These are phyloP conservation scores for Phellopilus nigrolimitatus DNA, from an alignment of 1,284 basidiomycete species.

Conservation along the genomic window DNA sequence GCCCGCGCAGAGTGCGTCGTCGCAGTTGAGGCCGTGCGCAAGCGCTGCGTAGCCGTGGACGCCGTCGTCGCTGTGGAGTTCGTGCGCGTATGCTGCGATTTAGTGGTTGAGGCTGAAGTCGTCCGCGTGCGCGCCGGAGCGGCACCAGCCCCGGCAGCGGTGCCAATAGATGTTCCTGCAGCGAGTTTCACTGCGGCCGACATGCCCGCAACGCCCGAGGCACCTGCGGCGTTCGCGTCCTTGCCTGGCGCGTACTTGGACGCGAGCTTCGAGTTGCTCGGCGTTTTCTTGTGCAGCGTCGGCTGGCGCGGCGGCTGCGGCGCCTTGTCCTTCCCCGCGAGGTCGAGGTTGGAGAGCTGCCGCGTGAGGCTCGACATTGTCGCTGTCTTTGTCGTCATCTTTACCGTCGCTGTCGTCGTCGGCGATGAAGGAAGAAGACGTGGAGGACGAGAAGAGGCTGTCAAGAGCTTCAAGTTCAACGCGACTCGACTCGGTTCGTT, in stretches of 20 bases:
- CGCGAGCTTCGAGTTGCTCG: constrained; percentile 16
- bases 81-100: constrained; percentile 1
- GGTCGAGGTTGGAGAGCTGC: constrained; percentile 18
- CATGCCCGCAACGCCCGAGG: not conserved
- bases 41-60: not conserved
- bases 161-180: no score
- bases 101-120: not conserved
- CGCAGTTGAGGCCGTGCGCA: constrained; percentile 4
- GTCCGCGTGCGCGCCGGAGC: constrained; percentile 8
- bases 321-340: constrained; percentile 15
- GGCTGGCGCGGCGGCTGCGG: constrained; percentile 2
- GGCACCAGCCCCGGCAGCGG: not conserved
- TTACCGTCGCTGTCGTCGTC: not conserved
- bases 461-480: not conserved
- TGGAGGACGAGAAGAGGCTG: not conserved
- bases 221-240: not conserved
- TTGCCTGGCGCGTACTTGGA: constrained; percentile 15
- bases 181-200: constrained; percentile 5
- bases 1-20: constrained; percentile 6
- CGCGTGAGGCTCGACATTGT: constrained; percentile 13
- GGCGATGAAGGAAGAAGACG: not conserved
- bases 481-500: not conserved
- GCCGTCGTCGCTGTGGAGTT: not conserved
- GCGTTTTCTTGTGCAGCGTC: constrained; percentile 16
- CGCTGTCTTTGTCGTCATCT: constrained; percentile 10